Evolutionary conservation across 768 basidiomycete species (phyloP).

Genomic region (Hericium rajendrae): DNA sequence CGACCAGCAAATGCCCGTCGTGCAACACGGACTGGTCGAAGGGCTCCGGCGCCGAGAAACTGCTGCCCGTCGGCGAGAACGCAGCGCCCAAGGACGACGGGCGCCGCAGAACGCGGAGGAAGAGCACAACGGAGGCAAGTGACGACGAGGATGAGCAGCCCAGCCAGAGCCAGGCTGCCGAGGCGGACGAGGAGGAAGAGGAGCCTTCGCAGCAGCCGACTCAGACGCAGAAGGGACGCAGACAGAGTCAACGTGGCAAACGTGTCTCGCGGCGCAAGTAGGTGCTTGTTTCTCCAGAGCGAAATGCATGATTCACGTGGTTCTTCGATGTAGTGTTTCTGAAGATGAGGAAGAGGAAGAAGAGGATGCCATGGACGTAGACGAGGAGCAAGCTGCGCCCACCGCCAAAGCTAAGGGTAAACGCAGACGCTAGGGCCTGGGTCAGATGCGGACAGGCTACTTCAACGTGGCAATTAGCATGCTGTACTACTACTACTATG

Average conservation of each 20-base stretch:
- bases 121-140: slow-evolving; percentile 41
- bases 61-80: slow-evolving; percentile 57
- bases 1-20: slow-evolving; percentile 39
- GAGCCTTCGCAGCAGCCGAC: slow-evolving; percentile 13
- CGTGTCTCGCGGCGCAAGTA: background rate
- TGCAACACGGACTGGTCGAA: slow-evolving; percentile 55
- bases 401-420: background rate
- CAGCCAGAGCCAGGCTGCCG: slow-evolving; percentile 27
- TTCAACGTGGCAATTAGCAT: background rate
- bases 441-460: no score
- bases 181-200: slow-evolving; percentile 33
- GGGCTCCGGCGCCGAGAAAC: slow-evolving; percentile 32
- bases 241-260: background rate
- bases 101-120: slow-evolving; percentile 8
- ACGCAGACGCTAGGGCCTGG: background rate
- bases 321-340: background rate
- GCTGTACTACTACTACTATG: background rate
- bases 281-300: background rate
- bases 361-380: background rate
- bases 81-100: slow-evolving; percentile 11
- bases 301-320: background rate
- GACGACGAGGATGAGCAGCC: slow-evolving; percentile 24
- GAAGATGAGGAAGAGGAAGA: background rate
- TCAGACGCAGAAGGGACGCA: slow-evolving; percentile 16
- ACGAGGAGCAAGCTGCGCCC: background rate